These are phyloP conservation scores for Phytophthora tentaculata DNA, from an alignment of 352 stramenopile species.

Conservation along the genomic window DNA sequence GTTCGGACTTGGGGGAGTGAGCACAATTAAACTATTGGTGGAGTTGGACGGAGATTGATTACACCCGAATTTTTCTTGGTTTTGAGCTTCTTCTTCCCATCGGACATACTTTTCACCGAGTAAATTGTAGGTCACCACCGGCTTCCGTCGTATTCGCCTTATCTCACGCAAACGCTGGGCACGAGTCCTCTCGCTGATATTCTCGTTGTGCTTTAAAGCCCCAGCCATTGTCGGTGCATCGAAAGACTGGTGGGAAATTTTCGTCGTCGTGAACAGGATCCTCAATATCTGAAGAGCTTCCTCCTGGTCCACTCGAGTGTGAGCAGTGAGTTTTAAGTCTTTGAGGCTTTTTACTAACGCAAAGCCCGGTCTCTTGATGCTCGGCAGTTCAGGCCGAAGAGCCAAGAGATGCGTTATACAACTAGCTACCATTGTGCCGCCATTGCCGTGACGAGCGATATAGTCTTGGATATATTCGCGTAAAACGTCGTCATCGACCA, in stretches of 20 bases:
- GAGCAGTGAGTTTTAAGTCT: conserved; percentile 33
- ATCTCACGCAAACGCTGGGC: conserved; percentile 38
- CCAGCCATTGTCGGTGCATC: conserved; percentile 22
- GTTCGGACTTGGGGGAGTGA: conserved; percentile 25
- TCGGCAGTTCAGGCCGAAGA: conserved; percentile 41
- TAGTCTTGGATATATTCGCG: conserved; percentile 47
- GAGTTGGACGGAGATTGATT: conserved; percentile 21
- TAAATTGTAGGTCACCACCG: conserved; percentile 69
- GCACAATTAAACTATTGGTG: conserved; percentile 22
- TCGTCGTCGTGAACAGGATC: conserved; percentile 20
- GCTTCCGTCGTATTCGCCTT: conserved; percentile 29
- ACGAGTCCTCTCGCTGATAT: conserved; percentile 17
- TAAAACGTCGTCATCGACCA: conserved; percentile 39
- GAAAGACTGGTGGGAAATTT: conserved; percentile 9
- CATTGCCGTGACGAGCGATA: conserved; percentile 41
- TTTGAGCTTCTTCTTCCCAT: conserved; percentile 39
- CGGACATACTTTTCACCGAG: conserved; percentile 70
- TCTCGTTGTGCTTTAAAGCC: conserved; percentile 9
- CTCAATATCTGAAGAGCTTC: conserved; percentile 38
- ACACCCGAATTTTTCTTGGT: neutral
- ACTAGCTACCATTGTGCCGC: conserved; percentile 48
- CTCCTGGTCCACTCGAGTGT: conserved; percentile 29
- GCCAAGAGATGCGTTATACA: conserved; percentile 46
- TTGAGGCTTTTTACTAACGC: conserved; percentile 43
- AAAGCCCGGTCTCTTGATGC: conserved; percentile 38